Base-by-base conservation (phyloP, 495 filamentous ascomycete species). In the Penicillium macrosclerotiorum region DNA sequence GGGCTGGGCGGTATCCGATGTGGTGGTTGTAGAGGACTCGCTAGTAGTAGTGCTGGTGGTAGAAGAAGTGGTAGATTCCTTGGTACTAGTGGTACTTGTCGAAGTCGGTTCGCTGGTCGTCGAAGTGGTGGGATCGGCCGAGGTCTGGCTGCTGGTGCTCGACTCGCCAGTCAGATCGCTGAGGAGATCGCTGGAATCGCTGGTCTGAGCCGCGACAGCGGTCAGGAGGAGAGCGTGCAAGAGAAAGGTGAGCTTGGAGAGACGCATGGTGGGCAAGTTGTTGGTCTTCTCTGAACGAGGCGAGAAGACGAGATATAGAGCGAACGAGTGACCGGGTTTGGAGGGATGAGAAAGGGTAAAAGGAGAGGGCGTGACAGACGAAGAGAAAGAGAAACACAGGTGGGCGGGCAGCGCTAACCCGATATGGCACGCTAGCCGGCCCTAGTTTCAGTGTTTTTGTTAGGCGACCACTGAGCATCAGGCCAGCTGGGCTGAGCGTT, bases 141-240 rank as follows among this genome's bases (percentile, higher is more conserved):
- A 32, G 18, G 47, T n/a, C n/a, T n/a, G n/a, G n/a, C n/a, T 13
- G 35, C 25, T 29, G 25, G 20, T 29, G 12, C 52, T 22, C 6
- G 43, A 36, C 0, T 60, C 43, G 38, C 48, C 47, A 14, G 63
- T 59, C 36, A 62, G 13, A 48, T 52, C 52, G 12, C 48, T 41
- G 8, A 62, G 47, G 31, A 55, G 38, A 26, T 58, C 53, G 13
- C 49, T 51, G 32, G 55, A 42, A 19, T 49, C 60, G 8, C 49
- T 41, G 43, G 59, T 67, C 59, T 71, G 67, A 27, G 62, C 67
- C 32, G 67, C 64, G 32, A 55, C 59, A 2, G 63, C 60, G 29
- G 67, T 62, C 64, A 68, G 52, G 25, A 73, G 55, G 49, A 73
- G 59, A 36, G 66, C 63, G 43, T 69, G 67, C 20, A 63, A 41